Conservation (phyloP, 305 asterid species). For the Solanum hybrid region DNA sequence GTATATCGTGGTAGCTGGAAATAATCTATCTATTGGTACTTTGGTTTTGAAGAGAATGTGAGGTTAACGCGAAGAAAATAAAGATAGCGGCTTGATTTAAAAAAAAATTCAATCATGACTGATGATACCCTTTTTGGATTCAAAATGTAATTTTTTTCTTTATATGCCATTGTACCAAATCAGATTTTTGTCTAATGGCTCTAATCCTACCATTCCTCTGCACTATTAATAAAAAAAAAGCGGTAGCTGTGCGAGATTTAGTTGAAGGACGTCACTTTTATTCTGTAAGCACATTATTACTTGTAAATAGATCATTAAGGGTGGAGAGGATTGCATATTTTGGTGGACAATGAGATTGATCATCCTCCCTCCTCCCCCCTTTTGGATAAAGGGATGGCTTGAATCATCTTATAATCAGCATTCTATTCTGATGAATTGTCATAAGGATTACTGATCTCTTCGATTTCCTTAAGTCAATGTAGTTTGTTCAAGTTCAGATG, state of each 20-base stretch:
- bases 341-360: neutral
- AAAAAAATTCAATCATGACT: neutral
- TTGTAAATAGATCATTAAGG: neutral
- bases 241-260: neutral
- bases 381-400: neutral
- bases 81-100: neutral
- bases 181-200: neutral
- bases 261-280: neutral
- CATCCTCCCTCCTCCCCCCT: neutral
- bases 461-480: neutral
- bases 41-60: neutral
- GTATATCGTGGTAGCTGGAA: neutral
- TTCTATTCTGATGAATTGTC: neutral
- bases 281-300: neutral
- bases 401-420: neutral
- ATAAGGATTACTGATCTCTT: neutral
- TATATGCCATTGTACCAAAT: neutral
- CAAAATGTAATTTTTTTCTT: neutral
- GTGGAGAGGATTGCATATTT: neutral
- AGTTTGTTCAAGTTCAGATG: neutral
- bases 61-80: neutral
- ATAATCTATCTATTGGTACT: neutral
- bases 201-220: neutral
- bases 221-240: neutral
- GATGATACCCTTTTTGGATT: neutral